phyloP scores from a whole-genome alignment of 2,329 filamentous ascomycete species.

The Aspergillus oerlinghausenensis region DNA sequence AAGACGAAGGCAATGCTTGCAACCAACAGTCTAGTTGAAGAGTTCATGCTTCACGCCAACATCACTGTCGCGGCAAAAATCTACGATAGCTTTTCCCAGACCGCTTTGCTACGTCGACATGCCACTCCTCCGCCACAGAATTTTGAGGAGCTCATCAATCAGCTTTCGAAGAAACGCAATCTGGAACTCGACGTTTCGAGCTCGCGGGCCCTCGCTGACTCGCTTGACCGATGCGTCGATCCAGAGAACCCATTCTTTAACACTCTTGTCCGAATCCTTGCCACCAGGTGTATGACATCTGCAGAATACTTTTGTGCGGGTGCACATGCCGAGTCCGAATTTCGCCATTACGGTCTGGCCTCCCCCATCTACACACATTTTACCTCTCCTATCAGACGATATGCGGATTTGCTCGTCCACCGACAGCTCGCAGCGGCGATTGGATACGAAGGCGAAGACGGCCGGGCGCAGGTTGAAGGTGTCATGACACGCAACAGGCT shows the following conservation, averaged over 20 bases:
- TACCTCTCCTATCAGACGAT: slow-evolving; percentile 92
- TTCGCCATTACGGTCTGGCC: slow-evolving; percentile 93
- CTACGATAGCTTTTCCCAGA: slow-evolving; percentile 89
- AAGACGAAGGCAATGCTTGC: slow-evolving; percentile 92
- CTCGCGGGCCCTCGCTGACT: slow-evolving; percentile 89
- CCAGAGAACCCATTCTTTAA: slow-evolving; percentile 90
- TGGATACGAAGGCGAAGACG: slow-evolving; percentile 62
- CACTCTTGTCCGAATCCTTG: slow-evolving; percentile 93
- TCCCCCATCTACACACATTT: slow-evolving; percentile 98
- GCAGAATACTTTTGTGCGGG: slow-evolving; percentile 98
- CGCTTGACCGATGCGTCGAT: slow-evolving; percentile 79
- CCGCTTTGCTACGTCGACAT: slow-evolving; percentile 87
- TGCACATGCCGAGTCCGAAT: slow-evolving; percentile 87
- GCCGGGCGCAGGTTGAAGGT: slow-evolving; percentile 68
- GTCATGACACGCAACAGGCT: slow-evolving; percentile 78
- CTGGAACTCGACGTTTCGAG: slow-evolving; percentile 78
- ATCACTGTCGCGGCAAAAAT: slow-evolving; percentile 88
- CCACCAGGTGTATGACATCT: slow-evolving; percentile 98
- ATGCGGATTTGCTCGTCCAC: slow-evolving; percentile 93
- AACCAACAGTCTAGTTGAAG: slow-evolving; percentile 95
- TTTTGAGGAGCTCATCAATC: slow-evolving; percentile 88
- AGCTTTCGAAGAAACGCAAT: slow-evolving; percentile 80
- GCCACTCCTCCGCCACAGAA: slow-evolving; percentile 89
- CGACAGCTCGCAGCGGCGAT: slow-evolving; percentile 93
- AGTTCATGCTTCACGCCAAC: slow-evolving; percentile 99